Conservation (phyloP, 139 green algal genomes). For the Auxenochlorella protothecoides region DNA sequence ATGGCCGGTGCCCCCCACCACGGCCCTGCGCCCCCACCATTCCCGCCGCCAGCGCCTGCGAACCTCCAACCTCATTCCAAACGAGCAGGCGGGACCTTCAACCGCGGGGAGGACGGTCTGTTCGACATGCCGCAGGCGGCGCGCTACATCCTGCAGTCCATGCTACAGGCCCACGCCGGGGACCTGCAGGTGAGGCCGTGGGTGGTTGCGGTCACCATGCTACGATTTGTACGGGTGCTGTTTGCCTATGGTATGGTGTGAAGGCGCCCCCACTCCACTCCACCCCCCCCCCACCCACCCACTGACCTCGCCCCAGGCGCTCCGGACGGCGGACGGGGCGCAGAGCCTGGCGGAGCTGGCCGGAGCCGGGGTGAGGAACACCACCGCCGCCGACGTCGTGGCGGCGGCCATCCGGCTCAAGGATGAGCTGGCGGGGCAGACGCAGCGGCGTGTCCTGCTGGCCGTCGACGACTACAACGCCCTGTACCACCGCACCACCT, state of each 20-base stretch:
- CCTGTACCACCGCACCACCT: conserved; percentile 42
- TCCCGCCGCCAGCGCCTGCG: neutral
- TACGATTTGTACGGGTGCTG: too few species aligned
- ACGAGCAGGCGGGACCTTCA: conserved; percentile 1
- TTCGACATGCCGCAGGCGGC: conserved; percentile 60
- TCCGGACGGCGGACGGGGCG: neutral
- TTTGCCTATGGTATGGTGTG: too few species aligned
- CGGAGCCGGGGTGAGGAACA: conserved; percentile 16
- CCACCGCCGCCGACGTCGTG: conserved; percentile 12
- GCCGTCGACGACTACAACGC: conserved; percentile 60
- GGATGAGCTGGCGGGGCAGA: conserved; percentile 3
- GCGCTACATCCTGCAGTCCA: conserved; percentile 34
- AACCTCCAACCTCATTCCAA: too few species aligned
- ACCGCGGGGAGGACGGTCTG: conserved; percentile 8
- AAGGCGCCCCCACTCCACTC: too few species aligned
- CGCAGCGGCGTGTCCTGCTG: conserved; percentile 32
- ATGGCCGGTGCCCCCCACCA: neutral
- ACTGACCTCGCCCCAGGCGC: neutral
- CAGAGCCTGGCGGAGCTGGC: conserved; percentile 19
- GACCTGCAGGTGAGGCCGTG: conserved; percentile 19
- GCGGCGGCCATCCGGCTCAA: conserved; percentile 12
- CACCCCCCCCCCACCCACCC: too few species aligned
- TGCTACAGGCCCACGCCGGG: conserved; percentile 29
- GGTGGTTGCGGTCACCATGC: too few species aligned
- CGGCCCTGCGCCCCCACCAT: neutral